phyloP scores from a whole-genome alignment of 1,139 yeast genomes.

The Candida anutae region DNA sequence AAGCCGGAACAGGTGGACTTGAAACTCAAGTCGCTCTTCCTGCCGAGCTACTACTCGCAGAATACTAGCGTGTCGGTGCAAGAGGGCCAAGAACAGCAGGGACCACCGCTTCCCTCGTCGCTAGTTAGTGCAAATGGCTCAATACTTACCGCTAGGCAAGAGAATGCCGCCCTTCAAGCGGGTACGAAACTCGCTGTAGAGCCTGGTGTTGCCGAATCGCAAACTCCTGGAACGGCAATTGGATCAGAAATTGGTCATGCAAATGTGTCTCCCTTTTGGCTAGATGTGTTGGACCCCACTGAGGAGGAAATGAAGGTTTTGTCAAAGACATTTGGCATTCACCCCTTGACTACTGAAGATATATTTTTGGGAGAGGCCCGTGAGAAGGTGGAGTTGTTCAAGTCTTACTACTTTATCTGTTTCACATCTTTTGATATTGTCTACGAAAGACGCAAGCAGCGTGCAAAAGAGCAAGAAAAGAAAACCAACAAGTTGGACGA shows the following conservation, averaged over 20 bases:
- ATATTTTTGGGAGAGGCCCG: slow-evolving; percentile 89
- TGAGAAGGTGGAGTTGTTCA: slow-evolving; percentile 89
- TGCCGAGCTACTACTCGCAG: not conserved
- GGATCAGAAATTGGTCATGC: not conserved
- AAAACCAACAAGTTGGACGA: slow-evolving; percentile 34
- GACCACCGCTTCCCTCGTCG: too few relatives aligned
- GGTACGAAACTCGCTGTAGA: not conserved
- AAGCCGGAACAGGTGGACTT: not conserved
- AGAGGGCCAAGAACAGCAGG: not conserved
- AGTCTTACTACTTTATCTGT: slow-evolving; percentile 84
- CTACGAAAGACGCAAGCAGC: slow-evolving; percentile 53
- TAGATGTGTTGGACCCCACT: slow-evolving; percentile 86
- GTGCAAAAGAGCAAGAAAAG: slow-evolving; percentile 37
- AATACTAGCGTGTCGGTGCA: not conserved
- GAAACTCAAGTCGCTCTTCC: not conserved
- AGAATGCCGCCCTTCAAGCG: not conserved
- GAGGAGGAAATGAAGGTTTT: slow-evolving; percentile 95
- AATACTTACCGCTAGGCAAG: not conserved
- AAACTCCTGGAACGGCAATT: not conserved
- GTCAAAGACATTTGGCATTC: slow-evolving; percentile 87
- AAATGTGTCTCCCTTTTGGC: slow-evolving; percentile 39
- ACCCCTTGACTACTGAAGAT: slow-evolving; percentile 94
- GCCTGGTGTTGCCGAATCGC: not conserved
- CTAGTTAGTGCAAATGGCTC: not conserved
- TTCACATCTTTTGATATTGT: slow-evolving; percentile 88